Base-by-base conservation (phyloP, 768 basidiomycete species). In the Termitomyces sp. region DNA sequence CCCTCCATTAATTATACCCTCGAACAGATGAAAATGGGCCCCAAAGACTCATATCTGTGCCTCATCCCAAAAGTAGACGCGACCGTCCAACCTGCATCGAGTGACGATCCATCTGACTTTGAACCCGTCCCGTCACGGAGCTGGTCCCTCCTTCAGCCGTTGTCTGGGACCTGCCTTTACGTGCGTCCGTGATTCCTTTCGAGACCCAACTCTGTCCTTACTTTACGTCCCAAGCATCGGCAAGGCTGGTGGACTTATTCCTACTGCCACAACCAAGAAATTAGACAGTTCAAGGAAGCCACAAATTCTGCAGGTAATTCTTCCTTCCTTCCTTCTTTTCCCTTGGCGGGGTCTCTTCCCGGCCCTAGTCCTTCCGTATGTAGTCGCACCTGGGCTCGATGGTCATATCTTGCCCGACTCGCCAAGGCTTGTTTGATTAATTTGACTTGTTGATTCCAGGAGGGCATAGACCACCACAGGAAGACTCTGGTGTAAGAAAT, bases 231-330 rank as follows among this genome's bases (percentile, higher is more conserved):
- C 62, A 75, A 93, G 88, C 86, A 88, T 70, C 85, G 85, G 65
- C 91, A 93, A 78, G 85, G 88, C 41, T 97, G 95, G 95, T 98
- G 98, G 78, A 98, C 95, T 40, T 98, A 98, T 75, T 88, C 93
- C 51, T 97, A 91, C 73, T 94, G 96, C 77, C 95, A 99, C 76
- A 91, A 95, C 72, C 82, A 86, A 54, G 88, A 97, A 74, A 93
- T 98, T 61, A 88, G 95, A 59, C 97, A 99, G 74, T 99, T 98
- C 80, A 90, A 90, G 73, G 94, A 95, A 71, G 77, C 89, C 60
- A 77, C 84, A 52, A 83, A 85, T 64, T 78, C 81, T 63, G 74
- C 87, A 72, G 89, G 90, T 86, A 76, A 78, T 57, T 63, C 64
- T 62, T 62, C 65, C 64, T 66, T 61, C 63, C 61, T 63, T 63